Percentiles rank a stretch among this genome's conserved stretches.
These are phyloP conservation scores for Mycena olivaceomarginata DNA, from an alignment of 768 basidiomycete species.

Conservation along the genomic window DNA sequence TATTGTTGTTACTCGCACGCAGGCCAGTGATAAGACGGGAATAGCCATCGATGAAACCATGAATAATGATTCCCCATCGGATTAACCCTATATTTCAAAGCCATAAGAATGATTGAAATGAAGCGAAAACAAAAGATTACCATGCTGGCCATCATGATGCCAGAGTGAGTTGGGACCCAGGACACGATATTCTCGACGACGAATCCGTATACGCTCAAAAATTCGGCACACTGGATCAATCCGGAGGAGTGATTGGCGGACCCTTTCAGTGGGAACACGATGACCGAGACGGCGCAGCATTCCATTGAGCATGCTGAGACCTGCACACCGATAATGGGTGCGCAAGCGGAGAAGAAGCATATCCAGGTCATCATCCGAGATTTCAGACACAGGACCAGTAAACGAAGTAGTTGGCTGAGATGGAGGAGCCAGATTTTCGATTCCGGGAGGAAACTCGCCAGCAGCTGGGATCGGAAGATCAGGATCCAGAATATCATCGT, in stretches of 20 bases:
- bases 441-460: no score
- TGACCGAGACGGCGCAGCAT: slow-evolving; percentile 40
- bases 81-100: neutral
- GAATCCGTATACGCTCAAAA: slow-evolving; percentile 23
- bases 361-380: slow-evolving; percentile 3
- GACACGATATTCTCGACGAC: slow-evolving; percentile 48
- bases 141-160: slow-evolving; percentile 51
- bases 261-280: slow-evolving; percentile 36
- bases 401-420: no score
- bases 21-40: neutral
- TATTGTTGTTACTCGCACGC: neutral
- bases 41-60: slow-evolving; percentile 9
- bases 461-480: no score
- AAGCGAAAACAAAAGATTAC: neutral
- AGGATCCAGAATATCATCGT: no score
- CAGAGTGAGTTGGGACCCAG: slow-evolving; percentile 55
- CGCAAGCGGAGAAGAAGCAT: slow-evolving; percentile 19
- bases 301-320: slow-evolving; percentile 46
- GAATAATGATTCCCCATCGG: slow-evolving; percentile 15
- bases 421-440: no score
- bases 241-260: slow-evolving; percentile 32
- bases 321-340: slow-evolving; percentile 32
- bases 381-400: no score
- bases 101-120: neutral
- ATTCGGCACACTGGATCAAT: slow-evolving; percentile 39